A percentile compares a stretch with the other conserved stretches of the same genome.
These are phyloP conservation scores for Colletotrichum sp. DNA, from an alignment of 2,329 filamentous ascomycete species.

Conservation along the genomic window DNA sequence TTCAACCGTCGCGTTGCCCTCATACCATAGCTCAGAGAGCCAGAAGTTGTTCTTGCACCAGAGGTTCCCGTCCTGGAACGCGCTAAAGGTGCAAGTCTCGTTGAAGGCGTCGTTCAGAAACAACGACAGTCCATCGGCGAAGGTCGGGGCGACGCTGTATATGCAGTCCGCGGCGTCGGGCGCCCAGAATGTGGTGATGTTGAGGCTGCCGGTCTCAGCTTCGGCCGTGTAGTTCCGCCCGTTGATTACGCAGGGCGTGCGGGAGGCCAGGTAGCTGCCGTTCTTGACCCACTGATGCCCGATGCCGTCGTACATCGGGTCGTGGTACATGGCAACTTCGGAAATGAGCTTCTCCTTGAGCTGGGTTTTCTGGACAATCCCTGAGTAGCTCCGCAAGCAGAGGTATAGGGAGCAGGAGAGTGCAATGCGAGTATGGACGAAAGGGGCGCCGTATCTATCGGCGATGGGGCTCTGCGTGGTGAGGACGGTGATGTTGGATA, in stretches of 20 bases:
- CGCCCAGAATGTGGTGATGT: not conserved
- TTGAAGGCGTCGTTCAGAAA: not conserved
- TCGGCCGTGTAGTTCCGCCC: not conserved
- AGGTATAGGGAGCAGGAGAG: not conserved
- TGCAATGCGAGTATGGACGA: not conserved
- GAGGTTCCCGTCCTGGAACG: not conserved
- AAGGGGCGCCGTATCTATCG: not conserved
- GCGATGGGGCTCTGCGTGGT: fast-evolving
- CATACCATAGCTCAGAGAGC: not conserved
- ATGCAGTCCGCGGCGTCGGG: not conserved
- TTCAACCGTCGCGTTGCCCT: not conserved
- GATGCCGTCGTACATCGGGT: not conserved
- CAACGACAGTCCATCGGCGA: not conserved
- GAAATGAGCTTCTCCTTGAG: not conserved
- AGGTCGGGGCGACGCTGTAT: not conserved
- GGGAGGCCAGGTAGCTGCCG: not conserved
- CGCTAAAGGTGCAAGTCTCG: not conserved
- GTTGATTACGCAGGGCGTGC: not conserved
- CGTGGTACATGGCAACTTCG: not conserved
- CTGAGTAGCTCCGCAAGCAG: not conserved
- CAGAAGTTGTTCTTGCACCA: not conserved
- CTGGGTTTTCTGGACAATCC: not conserved
- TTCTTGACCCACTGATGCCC: not conserved
- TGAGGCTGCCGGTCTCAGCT: not conserved
- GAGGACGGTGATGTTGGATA: not conserved